Base-by-base conservation (phyloP, 345 rosid genomes). In the Lepidium didymum region DNA sequence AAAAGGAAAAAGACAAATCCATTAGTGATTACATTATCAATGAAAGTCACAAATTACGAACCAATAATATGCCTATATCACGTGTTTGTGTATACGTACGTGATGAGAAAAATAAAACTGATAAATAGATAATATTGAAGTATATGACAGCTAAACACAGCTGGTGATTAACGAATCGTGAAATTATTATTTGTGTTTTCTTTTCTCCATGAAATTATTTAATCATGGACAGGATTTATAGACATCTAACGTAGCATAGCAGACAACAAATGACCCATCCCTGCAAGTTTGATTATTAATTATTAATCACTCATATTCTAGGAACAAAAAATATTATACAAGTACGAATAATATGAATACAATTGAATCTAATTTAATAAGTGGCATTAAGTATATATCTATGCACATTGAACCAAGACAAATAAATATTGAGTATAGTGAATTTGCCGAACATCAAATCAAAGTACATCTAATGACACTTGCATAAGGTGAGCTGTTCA, bases 141-240 rank as follows among this genome's bases (percentile, higher is more conserved):
- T 57, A 58, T 35, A 42, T 59, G 77, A 78, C 75, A 81, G 75
- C 83, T 71, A 53, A 77, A 33, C 31, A 77, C 94, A 87, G 87
- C 89, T 84, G 84, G 77, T 79, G 74, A 53, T 74, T 76, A 79
- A 49, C 64, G 45, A 44, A 62, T 60, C 49, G 52, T 56, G 49
- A 75, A 53, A 34, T 38, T 19, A 72, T 57, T n/a, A 53, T 73
- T 73, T 49, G 5, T 9, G 63, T 7, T 33, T 47, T 18, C 3
- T 38, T 21, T 42, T 19, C 16, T 49, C 3, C 9, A 21, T 13
- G 3, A 58, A 47, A 65, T 73, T 23, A 59, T 73, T 42, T 42
- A 66, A 42, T 62, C 36, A 56, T 29, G 66, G 70, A 74, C 74
- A 66, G 59, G 60, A 34, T 72, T 74, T 74, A 29, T 58, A 57